Conservation (phyloP, 768 basidiomycete genomes). For the Mycena galericulata region DNA sequence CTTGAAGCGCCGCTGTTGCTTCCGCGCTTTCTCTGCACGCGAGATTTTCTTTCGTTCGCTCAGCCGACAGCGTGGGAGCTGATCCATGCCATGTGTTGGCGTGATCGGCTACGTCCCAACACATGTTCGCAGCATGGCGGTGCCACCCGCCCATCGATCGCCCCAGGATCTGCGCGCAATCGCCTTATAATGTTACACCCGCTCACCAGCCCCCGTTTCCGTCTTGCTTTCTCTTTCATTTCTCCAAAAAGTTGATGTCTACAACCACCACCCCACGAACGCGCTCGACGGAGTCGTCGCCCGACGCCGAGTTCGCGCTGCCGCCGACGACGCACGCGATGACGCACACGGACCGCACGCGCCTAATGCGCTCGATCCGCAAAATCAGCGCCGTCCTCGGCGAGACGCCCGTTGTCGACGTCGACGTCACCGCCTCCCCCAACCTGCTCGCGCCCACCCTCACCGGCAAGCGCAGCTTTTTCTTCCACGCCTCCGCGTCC, state of each 20-base stretch:
- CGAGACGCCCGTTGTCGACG: conserved; percentile 27
- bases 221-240: not conserved
- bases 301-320: not conserved
- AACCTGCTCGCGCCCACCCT: not conserved
- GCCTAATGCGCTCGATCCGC: conserved; percentile 31
- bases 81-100: too few relatives aligned
- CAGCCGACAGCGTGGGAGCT: too few relatives aligned
- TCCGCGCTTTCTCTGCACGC: too few relatives aligned
- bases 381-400: conserved; percentile 30
- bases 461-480: conserved; percentile 14
- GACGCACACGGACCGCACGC: conserved; percentile 13
- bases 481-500: conserved; percentile 17
- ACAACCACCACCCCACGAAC: not conserved
- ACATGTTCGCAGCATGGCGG: conserved; percentile 11
- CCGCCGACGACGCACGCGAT: conserved; percentile 17
- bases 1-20: too few relatives aligned
- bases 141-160: too few relatives aligned
- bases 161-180: not conserved
- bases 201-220: not conserved
- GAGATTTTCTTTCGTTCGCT: too few relatives aligned
- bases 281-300: not conserved
- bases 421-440: not conserved
- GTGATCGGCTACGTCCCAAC: conserved; percentile 4
- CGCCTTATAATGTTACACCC: not conserved
- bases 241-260: not conserved